Evolutionary conservation across 1,139 yeast species (phyloP).

Genomic region (Pichia sp.): DNA sequence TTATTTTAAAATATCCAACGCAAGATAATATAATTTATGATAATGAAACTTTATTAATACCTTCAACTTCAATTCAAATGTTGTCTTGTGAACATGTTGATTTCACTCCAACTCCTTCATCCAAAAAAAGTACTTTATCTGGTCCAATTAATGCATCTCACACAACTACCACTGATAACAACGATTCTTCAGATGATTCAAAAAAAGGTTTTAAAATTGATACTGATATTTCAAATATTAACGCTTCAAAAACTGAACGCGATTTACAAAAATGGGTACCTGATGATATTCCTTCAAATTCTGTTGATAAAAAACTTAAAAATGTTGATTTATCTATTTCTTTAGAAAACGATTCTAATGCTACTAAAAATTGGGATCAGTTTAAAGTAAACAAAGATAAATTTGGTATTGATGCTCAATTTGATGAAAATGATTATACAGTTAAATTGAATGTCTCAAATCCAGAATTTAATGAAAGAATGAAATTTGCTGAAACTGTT

Average conservation of each 20-base stretch:
- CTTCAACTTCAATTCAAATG: constrained; percentile 59
- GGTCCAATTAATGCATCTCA: no score
- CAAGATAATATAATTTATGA: constrained; percentile 19
- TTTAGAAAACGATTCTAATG: constrained; percentile 36
- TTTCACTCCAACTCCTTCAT: constrained; percentile 23
- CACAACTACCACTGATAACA: neutral
- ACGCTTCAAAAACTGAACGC: constrained; percentile 43
- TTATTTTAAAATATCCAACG: constrained; percentile 43
- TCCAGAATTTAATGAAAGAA: constrained; percentile 64
- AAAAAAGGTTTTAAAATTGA: constrained; percentile 62
- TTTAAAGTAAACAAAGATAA: constrained; percentile 82
- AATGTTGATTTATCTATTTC: constrained; percentile 9
- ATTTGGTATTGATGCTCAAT: constrained; percentile 83
- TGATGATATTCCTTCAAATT: constrained; percentile 35
- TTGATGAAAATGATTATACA: constrained; percentile 86
- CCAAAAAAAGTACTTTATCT: no score
- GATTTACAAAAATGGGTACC: constrained; percentile 87
- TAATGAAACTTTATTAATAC: constrained; percentile 38
- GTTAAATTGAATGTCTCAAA: constrained; percentile 70
- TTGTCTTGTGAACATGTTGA: constrained; percentile 45
- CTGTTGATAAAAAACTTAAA: neutral
- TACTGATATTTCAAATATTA: constrained; percentile 56
- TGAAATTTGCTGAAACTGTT: constrained; percentile 65
- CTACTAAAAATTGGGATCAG: constrained; percentile 67
- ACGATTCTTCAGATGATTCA: constrained; percentile 4